Percentiles rank a stretch among this genome's conserved stretches.
Conservation (phyloP, 805 yeast genomes). For the Barnettozyma botsteinii region DNA sequence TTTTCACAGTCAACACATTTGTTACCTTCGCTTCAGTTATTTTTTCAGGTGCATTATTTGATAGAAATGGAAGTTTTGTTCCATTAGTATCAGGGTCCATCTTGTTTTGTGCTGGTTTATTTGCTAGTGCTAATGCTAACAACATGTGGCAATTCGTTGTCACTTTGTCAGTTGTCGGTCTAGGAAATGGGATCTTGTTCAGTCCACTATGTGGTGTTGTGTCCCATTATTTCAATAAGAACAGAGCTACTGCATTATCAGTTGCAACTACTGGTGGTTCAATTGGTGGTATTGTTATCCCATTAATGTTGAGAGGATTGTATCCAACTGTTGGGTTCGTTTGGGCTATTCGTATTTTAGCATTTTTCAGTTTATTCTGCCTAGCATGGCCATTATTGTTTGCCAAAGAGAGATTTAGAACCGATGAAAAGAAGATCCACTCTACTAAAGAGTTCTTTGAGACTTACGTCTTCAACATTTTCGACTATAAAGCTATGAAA, state of each 20-base stretch:
- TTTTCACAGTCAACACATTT: conserved; percentile 55
- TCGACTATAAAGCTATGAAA: conserved; percentile 35
- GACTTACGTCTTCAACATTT: conserved; percentile 26
- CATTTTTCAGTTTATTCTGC: conserved; percentile 40
- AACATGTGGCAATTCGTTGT: conserved; percentile 56
- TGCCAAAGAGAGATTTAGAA: conserved; percentile 35
- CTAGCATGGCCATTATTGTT: conserved; percentile 31
- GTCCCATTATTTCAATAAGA: conserved; percentile 59
- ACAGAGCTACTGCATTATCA: conserved; percentile 52
- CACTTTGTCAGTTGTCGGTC: conserved; percentile 52
- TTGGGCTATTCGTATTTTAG: conserved; percentile 56
- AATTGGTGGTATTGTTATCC: conserved; percentile 51
- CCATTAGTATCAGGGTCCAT: conserved; percentile 41
- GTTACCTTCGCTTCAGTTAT: conserved; percentile 48
- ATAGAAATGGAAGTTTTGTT: conserved; percentile 47
- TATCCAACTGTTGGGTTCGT: conserved; percentile 47
- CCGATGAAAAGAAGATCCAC: conserved; percentile 15
- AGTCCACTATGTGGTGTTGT: conserved; percentile 57
- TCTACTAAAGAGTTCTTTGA: conserved; percentile 10
- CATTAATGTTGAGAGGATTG: conserved; percentile 45
- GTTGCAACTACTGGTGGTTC: conserved; percentile 50
- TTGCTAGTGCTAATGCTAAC: conserved; percentile 52
- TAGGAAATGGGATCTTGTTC: conserved; percentile 55
- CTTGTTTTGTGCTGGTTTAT: conserved; percentile 44
- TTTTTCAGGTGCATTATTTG: conserved; percentile 56